Evolutionary conservation across 768 basidiomycete species (phyloP), one percentile per base, ranked within the genome.

Genomic region (Cystobasidium ongulense): DNA sequence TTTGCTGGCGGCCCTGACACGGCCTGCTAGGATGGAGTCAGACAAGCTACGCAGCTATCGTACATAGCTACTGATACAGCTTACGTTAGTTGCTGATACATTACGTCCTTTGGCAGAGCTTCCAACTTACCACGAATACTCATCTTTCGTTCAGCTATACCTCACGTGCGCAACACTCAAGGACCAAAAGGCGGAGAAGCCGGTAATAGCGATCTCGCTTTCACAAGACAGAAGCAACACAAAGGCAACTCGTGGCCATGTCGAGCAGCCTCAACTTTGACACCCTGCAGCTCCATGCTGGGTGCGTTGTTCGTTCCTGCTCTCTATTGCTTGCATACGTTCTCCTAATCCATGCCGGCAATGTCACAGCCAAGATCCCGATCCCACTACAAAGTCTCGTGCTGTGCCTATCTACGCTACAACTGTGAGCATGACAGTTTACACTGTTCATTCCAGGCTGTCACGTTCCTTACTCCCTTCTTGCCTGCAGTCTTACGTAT

Each of bases 211-310:
- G n/a, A n/a, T n/a, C n/a, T n/a, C n/a, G n/a, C n/a, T n/a, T n/a
- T n/a, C n/a, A n/a, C n/a, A n/a, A n/a, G n/a, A n/a, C n/a, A n/a
- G n/a, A n/a, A n/a, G n/a, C n/a, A 21, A 8, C 15, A 50, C 18
- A 50, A 35, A 17, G 31, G 8, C 31, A 31, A 13, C 63, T 7
- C 33, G 35, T n/a, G 15, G 13, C 5, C 31, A 38, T 27, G 29
- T 33, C 27, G 29, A 31, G 18, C 46, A 50, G 29, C 46, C 31
- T 23, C 33, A 27, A 50, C 17, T 90, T 90, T 77, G 89, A 91
- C 77, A 90, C 89, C 0, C 83, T 91, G 59, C 89, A 90, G 80
- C 83, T 91, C 4, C 90, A 92, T 79, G 90, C 87, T 21, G 90
- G 90, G 0, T 88, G 81, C 80, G 15, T 39, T 8, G 29, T 59